Conservation (phyloP, 352 stramenopile genomes). For the Pythium oligandrum region DNA sequence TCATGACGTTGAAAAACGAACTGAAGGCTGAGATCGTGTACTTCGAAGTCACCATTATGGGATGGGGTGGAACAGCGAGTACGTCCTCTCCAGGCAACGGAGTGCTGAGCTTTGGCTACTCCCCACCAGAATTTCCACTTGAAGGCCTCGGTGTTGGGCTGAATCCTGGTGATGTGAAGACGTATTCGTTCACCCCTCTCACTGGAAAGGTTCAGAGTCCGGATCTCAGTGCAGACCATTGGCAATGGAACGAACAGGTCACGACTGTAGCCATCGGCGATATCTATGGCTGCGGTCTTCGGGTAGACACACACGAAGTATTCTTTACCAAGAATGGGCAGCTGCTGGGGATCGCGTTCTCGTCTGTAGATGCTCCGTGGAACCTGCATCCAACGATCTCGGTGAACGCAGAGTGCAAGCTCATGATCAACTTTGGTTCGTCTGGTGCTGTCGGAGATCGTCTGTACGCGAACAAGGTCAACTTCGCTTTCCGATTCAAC, state of each 20-base stretch:
- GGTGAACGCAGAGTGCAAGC: slow-evolving; percentile 63
- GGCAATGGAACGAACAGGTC: slow-evolving; percentile 62
- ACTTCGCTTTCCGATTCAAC: slow-evolving; percentile 78
- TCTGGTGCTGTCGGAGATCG: slow-evolving; percentile 18
- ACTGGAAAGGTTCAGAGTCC: slow-evolving; percentile 66
- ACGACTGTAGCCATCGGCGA: slow-evolving; percentile 46
- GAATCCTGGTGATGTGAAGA: slow-evolving; percentile 28
- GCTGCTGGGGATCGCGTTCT: slow-evolving; percentile 74
- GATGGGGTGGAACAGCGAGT: slow-evolving; percentile 26
- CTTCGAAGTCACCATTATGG: slow-evolving; percentile 71
- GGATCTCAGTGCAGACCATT: slow-evolving; percentile 53
- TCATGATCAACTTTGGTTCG: slow-evolving; percentile 71
- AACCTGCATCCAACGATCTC: slow-evolving; percentile 77
- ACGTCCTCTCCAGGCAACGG: slow-evolving; percentile 10
- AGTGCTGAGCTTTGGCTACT: slow-evolving; percentile 57
- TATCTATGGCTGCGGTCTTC: slow-evolving; percentile 73
- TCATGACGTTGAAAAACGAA: slow-evolving; percentile 65
- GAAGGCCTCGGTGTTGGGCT: slow-evolving; percentile 58
- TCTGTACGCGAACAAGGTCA: slow-evolving; percentile 29
- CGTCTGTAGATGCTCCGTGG: slow-evolving; percentile 38
- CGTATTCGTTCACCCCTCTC: slow-evolving; percentile 65
- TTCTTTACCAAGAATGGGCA: slow-evolving; percentile 87
- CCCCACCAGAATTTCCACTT: slow-evolving; percentile 57
- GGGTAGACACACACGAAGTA: slow-evolving; percentile 74
- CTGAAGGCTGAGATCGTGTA: slow-evolving; percentile 79